Evolutionary conservation across 2,329 filamentous ascomycete species (phyloP), one percentile per base, ranked within the genome.

Genomic region (Fusarium secorum): DNA sequence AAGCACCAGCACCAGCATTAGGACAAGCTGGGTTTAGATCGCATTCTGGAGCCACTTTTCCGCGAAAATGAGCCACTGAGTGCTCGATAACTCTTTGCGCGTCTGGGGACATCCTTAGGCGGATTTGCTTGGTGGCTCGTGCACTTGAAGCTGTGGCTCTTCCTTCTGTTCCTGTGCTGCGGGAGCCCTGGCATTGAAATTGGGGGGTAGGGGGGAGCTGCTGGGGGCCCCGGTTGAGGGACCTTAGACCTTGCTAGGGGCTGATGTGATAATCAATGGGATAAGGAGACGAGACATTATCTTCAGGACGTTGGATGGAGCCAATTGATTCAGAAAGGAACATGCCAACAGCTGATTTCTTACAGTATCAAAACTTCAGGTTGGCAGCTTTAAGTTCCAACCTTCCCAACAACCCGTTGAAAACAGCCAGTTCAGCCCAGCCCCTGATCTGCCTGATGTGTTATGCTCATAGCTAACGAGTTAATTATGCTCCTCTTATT

Each of bases 141-240:
- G 72, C 72, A 60, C 64, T 69, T 46, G 57, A 44, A 64, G 67
- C 68, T 68, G 64, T 61, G 55, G 56, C 58, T 67, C 51, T 38
- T 60, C 66, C 49, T 70, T 51, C 58, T 66, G 44, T 58, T 60
- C 65, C 53, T 72, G 51, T 57, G 57, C 65, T 76, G 72, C 70
- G 74, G 72, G 72, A 74, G 74, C 68, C 72, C 72, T 76, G 72
- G 72, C 71, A 72, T 74, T 66, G 72, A 72, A 75, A 72, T 73
- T 74, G 74, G 74, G 73, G 55, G 64, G 30, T 35, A 44, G 56
- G 63, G 65, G 58, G 48, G 35, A 58, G 62, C 57, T 68, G 70
- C 67, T 71, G 71, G 72, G 69, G 66, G 44, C 13, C 65, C 66
- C 55, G 58, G 18, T 59, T 39, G 22, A 59, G 28, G 48, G 45